phyloP scores from a whole-genome alignment of 768 basidiomycete species.

The Mycena floridula region DNA sequence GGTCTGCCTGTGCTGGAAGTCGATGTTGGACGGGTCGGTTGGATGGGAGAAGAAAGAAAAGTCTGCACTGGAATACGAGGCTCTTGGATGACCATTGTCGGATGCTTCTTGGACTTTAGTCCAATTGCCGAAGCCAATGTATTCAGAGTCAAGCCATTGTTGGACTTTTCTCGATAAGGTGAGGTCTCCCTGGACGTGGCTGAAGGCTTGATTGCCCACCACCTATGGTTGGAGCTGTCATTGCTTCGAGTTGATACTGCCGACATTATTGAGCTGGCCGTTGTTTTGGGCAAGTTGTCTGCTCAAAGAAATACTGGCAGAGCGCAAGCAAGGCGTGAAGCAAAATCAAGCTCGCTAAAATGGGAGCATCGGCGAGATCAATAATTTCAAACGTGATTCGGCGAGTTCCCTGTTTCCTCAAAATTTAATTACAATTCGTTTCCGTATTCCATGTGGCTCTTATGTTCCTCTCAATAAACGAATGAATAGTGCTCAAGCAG shows the following conservation, averaged over 20 bases:
- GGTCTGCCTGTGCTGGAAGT: conserved; percentile 30
- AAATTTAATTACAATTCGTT: too few species aligned
- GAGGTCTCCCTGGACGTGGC: conserved; percentile 14
- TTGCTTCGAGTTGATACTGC: conserved; percentile 26
- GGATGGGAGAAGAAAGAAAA: conserved; percentile 12
- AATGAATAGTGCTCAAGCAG: too few species aligned
- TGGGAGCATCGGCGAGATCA: too few species aligned
- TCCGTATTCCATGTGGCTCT: too few species aligned
- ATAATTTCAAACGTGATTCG: too few species aligned
- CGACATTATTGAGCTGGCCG: neutral
- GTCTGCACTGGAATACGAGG: conserved; percentile 21
- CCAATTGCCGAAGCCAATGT: conserved; percentile 58
- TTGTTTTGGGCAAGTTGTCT: too few species aligned
- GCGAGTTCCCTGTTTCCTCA: too few species aligned
- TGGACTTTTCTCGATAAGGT: conserved; percentile 23
- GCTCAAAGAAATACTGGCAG: too few species aligned
- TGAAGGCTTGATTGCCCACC: neutral
- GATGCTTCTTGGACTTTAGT: conserved; percentile 55
- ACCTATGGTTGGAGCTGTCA: conserved; percentile 6
- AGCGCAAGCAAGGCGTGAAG: too few species aligned
- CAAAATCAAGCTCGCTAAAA: too few species aligned
- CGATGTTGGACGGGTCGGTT: conserved; percentile 15
- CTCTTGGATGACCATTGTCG: conserved; percentile 47
- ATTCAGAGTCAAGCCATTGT: conserved; percentile 33
- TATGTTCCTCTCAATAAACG: too few species aligned